Percentiles rank a stretch among this genome's conserved stretches.
These are phyloP conservation scores for Mycosphaerella sp. DNA, from an alignment of 2,329 filamentous ascomycete genomes.

Conservation along the genomic window DNA sequence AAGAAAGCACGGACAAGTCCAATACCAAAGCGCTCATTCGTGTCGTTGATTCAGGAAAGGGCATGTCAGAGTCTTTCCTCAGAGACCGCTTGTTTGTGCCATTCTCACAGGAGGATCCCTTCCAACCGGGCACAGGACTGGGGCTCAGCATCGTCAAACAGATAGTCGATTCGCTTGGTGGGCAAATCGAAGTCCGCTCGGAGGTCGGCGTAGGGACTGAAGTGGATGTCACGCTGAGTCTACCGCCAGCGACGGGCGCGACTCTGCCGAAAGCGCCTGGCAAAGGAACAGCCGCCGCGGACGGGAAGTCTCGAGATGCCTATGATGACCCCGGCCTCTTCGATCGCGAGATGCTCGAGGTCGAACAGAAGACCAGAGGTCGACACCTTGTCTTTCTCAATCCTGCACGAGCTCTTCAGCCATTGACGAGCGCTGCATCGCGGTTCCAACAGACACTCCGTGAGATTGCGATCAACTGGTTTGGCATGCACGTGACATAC, in stretches of 20 bases:
- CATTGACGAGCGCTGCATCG: slow-evolving; percentile 10
- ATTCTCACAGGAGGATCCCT: slow-evolving; percentile 33
- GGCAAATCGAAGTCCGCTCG: slow-evolving; percentile 52
- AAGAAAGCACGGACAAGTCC: slow-evolving; percentile 18
- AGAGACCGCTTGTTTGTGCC: slow-evolving; percentile 30
- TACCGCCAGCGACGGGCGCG: slow-evolving; percentile 12
- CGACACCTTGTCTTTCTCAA: slow-evolving; percentile 23
- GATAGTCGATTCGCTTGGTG: slow-evolving; percentile 55
- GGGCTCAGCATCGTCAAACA: slow-evolving; percentile 35
- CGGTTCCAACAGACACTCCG: slow-evolving; percentile 20
- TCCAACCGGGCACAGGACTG: slow-evolving; percentile 32
- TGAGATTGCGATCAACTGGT: slow-evolving; percentile 22
- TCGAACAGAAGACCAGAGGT: slow-evolving; percentile 14
- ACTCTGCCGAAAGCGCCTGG: not conserved
- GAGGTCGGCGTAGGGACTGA: slow-evolving; percentile 35
- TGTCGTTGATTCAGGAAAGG: slow-evolving; percentile 31
- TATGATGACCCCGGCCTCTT: not conserved
- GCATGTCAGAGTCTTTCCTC: slow-evolving; percentile 31
- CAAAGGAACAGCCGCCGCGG: not conserved
- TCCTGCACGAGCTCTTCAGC: not conserved
- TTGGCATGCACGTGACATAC: slow-evolving; percentile 20
- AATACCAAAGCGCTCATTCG: slow-evolving; percentile 20
- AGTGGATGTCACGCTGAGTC: slow-evolving; percentile 19
- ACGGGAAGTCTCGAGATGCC: not conserved
- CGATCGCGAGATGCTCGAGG: slow-evolving; percentile 13